Conservation (phyloP, 192 early-diverging fungal species). For the Rhizophagus sp. region DNA sequence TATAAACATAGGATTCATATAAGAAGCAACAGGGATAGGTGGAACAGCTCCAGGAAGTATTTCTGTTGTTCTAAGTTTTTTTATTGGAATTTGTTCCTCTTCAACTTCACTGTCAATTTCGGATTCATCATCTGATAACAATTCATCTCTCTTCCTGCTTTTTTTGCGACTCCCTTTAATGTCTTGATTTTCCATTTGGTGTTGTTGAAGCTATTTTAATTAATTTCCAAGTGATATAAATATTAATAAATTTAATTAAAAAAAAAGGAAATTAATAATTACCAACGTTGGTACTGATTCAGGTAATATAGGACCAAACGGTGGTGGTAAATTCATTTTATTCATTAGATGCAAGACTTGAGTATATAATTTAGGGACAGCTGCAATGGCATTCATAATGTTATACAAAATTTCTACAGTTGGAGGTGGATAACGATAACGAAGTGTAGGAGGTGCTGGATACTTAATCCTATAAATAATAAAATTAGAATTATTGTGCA, state of each 20-base stretch:
- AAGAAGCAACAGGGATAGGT: background rate
- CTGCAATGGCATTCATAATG: conserved; percentile 54
- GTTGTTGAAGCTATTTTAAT: background rate
- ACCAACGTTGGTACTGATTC: conserved; percentile 19
- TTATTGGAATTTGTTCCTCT: background rate
- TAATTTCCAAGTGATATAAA: background rate
- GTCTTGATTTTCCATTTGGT: background rate
- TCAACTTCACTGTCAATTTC: conserved; percentile 39
- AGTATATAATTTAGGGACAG: conserved; percentile 54
- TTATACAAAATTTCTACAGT: conserved; percentile 46
- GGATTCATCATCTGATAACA: conserved; percentile 51
- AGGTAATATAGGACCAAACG: conserved; percentile 36
- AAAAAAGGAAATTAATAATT: background rate
- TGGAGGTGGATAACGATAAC: conserved; percentile 47
- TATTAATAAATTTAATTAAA: background rate
- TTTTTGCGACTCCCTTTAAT: conserved; percentile 28
- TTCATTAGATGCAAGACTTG: conserved; percentile 67
- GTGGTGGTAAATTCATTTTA: conserved; percentile 62
- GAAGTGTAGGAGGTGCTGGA: conserved; percentile 42
- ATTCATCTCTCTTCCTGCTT: conserved; percentile 38
- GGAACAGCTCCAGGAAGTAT: background rate
- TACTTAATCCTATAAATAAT: conserved; percentile 37
- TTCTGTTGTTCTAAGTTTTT: background rate
- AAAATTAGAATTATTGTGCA: background rate
- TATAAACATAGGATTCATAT: background rate